These are phyloP conservation scores for Volutella citrinella DNA, from an alignment of 2,329 filamentous ascomycete genomes.

Conservation along the genomic window DNA sequence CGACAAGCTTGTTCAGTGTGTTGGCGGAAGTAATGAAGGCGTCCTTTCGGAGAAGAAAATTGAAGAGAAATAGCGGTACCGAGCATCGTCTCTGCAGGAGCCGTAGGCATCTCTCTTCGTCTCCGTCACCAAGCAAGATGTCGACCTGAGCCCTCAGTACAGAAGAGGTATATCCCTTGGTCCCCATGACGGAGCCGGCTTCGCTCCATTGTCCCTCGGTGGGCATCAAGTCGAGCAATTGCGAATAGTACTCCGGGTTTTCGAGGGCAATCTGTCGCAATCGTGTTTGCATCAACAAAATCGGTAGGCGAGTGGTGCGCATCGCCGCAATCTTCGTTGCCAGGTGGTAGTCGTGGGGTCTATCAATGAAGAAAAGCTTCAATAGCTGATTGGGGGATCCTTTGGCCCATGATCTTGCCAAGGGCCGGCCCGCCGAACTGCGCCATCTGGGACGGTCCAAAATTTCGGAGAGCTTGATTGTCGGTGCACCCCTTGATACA, in stretches of 20 bases:
- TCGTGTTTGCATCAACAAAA: constrained; percentile 31
- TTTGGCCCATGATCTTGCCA: constrained; percentile 20
- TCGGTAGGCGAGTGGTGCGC: constrained; percentile 25
- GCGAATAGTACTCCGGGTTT: constrained; percentile 9
- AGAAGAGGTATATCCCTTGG: constrained; percentile 18
- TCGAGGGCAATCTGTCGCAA: constrained; percentile 21
- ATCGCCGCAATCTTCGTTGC: constrained; percentile 18
- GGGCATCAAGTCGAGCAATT: constrained; percentile 25
- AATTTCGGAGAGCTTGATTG: no score
- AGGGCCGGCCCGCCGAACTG: no score
- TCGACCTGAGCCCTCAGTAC: constrained; percentile 25
- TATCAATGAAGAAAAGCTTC: constrained; percentile 15
- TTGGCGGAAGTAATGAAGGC: constrained; percentile 22
- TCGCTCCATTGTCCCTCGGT: constrained; percentile 18
- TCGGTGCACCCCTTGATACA: no score
- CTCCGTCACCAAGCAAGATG: constrained; percentile 27
- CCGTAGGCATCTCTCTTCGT: constrained; percentile 30
- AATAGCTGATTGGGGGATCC: constrained; percentile 24
- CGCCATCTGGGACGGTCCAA: no score
- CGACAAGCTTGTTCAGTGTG: constrained; percentile 25
- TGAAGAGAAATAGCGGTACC: constrained; percentile 29
- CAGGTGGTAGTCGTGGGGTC: constrained; percentile 6
- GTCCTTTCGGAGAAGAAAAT: constrained; percentile 27
- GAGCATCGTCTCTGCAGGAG: constrained; percentile 23
- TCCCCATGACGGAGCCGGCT: constrained; percentile 14